Evolutionary conservation across 768 basidiomycete species (phyloP).

Genomic region (Pholiota molesta): DNA sequence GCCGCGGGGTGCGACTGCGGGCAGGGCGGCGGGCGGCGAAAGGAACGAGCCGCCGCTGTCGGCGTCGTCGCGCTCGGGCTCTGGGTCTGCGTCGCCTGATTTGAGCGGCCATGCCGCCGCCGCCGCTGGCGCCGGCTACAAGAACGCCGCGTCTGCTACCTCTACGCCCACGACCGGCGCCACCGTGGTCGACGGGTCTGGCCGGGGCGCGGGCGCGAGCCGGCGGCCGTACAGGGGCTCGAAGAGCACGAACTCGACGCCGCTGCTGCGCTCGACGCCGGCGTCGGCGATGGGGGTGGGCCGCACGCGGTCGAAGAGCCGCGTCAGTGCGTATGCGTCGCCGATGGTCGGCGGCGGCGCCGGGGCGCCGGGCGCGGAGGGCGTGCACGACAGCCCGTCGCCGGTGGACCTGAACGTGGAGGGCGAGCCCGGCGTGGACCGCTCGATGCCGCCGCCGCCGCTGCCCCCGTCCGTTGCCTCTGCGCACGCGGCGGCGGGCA

Average conservation of each 20-base stretch:
- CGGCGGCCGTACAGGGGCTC: constrained; percentile 33
- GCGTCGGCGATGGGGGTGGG: constrained; percentile 2
- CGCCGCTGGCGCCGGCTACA: neutral
- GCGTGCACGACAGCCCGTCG: constrained; percentile 67
- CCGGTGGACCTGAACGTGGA: constrained; percentile 70
- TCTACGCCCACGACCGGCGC: neutral
- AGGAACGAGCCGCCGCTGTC: neutral
- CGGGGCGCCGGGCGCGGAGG: constrained; percentile 30
- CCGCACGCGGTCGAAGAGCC: constrained; percentile 1
- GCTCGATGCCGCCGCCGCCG: constrained; percentile 85
- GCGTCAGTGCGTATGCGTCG: neutral
- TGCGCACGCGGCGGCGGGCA: neutral
- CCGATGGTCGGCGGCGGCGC: constrained; percentile 33
- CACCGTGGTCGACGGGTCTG: neutral
- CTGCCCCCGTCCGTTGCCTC: constrained; percentile 28
- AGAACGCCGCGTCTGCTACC: neutral
- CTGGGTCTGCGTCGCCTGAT: constrained; percentile 20
- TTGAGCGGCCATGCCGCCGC: neutral
- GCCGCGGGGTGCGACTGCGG: neutral
- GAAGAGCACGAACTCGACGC: constrained; percentile 64
- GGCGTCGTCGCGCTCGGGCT: constrained; percentile 15
- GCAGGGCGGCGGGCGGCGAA: neutral
- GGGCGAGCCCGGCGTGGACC: constrained; percentile 12
- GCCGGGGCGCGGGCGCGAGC: neutral
- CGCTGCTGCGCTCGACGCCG: constrained; percentile 40